Base-by-base conservation (phyloP, 768 basidiomycete species). In the Candolleomyces aberdarensis region DNA sequence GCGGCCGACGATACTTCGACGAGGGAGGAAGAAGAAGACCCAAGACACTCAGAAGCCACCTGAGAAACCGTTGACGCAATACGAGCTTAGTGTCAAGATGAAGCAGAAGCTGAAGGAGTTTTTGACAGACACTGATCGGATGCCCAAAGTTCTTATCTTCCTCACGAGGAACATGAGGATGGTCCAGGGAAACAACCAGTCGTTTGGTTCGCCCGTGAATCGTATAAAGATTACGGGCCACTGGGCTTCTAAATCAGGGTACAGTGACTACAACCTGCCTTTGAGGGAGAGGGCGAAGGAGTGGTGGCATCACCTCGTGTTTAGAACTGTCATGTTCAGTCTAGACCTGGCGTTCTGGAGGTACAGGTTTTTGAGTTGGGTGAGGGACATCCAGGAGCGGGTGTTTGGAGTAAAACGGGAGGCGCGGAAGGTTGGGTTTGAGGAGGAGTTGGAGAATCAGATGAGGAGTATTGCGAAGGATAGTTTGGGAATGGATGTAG, bases 151-250 rank as follows among this genome's bases (percentile, higher is more conserved):
- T 56, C 75, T 92, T 13, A 82, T 91, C 41, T 92, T 92, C 67
- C 74, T 91, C 31, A 83, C 83, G n/a, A 77, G 89, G 62, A 91
- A 91, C 65, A 89, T 91, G 88, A 81, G 89, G 47, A 83, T 84
- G 77, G 82, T 85, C 32, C 80, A 81, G 74, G 81, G 88, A 17
- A 93, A 93, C 72, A 94, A 94, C 66, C 91, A 94, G 71, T 76
- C 82, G 2, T 84, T 96, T 41, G 90, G 91, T 14, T 91, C 91
- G 3, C 94, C 94, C 0, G 90, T 94, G 0, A 95, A 96, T 69
- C 85, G 94, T 19, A 88, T 97, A 75, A 94, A 93, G 72, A 90
- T 96, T 57, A 92, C 90, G 0, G 94, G 91, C 0, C 84, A 83
- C 70, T 92, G 86, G 84, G 94, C 92, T 29, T 87, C 91, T 4